Evolutionary conservation across 2,329 filamentous ascomycete species (phyloP), one percentile per base, ranked within the genome.

Genomic region (Kalaharituber pfeilii): DNA sequence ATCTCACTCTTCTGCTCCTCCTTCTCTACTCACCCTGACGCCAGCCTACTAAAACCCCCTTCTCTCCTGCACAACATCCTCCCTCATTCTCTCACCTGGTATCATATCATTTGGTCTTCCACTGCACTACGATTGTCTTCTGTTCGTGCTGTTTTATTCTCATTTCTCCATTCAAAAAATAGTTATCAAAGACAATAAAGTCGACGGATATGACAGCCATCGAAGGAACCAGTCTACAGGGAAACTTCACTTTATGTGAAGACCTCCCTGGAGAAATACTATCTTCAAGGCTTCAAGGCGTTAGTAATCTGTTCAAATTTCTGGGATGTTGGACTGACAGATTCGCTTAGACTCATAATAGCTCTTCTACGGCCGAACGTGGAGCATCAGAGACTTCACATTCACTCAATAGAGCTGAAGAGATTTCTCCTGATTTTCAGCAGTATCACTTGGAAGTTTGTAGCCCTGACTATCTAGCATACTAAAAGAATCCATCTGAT

Each of bases 201-300:
- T 47, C 22, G 11, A 25, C 24, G 11, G 22, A 47, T 25, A 47
- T 47, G 42, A 25, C 42, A 22, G 25, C 18, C 25, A 25, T 47
- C 42, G 42, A 47, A 25, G 24, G 42, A 5, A 22, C 42, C 18
- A 15, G 42, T 47, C 42, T 47, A 5, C 42, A 15, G 11, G 42
- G 42, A 15, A 47, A 47, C 42, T 47, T 47, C 42, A 47, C 42
- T 22, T 22, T 47, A 13, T 47, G 42, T 47, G 42, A 47, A 22
- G 42, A 47, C 25, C 42, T 47, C 24, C 42, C 42, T 13, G 42
- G 42, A 22, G 42, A 47, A 22, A 47, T 47, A 15, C 13, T 47
- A 22, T 15, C 42, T 22, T 5, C 42, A 13, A 47, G 25, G 24
- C 42, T 47, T 22, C 13, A 15, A 22, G 42, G 15, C n/a, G 42